Evolutionary conservation across 2,329 filamentous ascomycete species (phyloP).

Genomic region (Cytospora mali): DNA sequence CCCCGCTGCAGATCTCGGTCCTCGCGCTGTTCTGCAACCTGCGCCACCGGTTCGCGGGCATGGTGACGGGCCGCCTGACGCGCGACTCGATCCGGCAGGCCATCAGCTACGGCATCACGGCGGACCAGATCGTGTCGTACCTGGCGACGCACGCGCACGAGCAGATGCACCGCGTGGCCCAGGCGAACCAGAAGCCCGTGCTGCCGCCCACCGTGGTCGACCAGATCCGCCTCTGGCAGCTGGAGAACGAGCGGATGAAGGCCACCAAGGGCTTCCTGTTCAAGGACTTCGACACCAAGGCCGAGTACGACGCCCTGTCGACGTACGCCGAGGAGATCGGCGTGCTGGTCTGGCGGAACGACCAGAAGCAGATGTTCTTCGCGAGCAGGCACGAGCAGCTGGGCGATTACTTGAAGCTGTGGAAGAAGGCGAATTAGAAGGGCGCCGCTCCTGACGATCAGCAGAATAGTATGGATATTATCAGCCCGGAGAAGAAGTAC

Average conservation of each 20-base stretch:
- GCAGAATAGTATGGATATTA: background rate
- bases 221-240: slow-evolving; percentile 96
- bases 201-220: slow-evolving; percentile 95
- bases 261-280: slow-evolving; percentile 83
- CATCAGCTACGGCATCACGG: slow-evolving; percentile 87
- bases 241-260: slow-evolving; percentile 93
- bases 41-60: slow-evolving; percentile 88
- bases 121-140: slow-evolving; percentile 93
- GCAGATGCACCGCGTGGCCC: slow-evolving; percentile 76
- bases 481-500: slow-evolving; percentile 5
- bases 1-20: slow-evolving; percentile 91
- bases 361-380: slow-evolving; percentile 82
- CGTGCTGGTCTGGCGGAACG: slow-evolving; percentile 84
- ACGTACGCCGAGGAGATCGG: slow-evolving; percentile 89
- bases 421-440: slow-evolving; percentile 52
- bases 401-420: slow-evolving; percentile 72
- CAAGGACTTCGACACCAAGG: slow-evolving; percentile 76
- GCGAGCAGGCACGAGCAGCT: slow-evolving; percentile 91
- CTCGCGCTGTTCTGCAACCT: slow-evolving; percentile 87
- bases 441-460: slow-evolving; percentile 1
- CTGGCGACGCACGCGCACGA: slow-evolving; percentile 91
- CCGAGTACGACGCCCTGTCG: slow-evolving; percentile 71
- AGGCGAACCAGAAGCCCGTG: slow-evolving; percentile 64
- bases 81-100: slow-evolving; percentile 86
- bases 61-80: slow-evolving; percentile 89